phyloP scores from a whole-genome alignment of 2,329 filamentous ascomycete species.

The Phaeomoniella chlamydospora region DNA sequence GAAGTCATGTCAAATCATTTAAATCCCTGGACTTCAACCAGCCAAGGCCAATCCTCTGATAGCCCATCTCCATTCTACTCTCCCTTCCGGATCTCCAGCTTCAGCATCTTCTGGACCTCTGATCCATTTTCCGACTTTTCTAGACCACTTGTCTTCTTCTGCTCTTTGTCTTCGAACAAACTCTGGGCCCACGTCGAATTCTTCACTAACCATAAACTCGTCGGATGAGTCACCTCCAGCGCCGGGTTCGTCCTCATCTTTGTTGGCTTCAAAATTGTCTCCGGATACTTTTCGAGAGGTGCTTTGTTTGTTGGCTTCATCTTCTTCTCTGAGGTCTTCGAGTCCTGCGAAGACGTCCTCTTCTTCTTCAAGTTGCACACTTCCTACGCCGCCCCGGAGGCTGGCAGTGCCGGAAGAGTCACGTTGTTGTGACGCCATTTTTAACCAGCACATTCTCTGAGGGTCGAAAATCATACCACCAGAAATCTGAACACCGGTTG shows the following conservation, averaged over 20 bases:
- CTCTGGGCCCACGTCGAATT: conserved; percentile 93
- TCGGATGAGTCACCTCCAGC: conserved; percentile 36
- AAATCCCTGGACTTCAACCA: background rate
- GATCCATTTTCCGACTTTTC: conserved; percentile 79
- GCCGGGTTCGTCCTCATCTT: conserved; percentile 12
- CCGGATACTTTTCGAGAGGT: conserved; percentile 1
- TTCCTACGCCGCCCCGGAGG: conserved; percentile 18
- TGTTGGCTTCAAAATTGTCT: background rate
- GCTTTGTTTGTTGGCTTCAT: conserved; percentile 8
- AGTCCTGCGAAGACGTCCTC: conserved; percentile 91
- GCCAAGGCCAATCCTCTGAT: conserved; percentile 32
- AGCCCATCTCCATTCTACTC: conserved; percentile 63
- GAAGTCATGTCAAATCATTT: background rate
- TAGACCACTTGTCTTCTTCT: conserved; percentile 83
- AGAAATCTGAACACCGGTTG: conserved; percentile 73
- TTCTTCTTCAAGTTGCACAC: conserved; percentile 63
- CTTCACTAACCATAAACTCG: conserved; percentile 80
- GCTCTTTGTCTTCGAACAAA: conserved; percentile 80
- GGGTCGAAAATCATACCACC: conserved; percentile 99
- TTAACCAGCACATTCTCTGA: conserved; percentile 94
- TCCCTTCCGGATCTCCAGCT: conserved; percentile 29
- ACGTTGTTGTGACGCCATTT: conserved; percentile 34
- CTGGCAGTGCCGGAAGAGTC: conserved; percentile 3
- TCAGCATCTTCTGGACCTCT: conserved; percentile 21
- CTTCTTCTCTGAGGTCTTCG: conserved; percentile 71